These are phyloP conservation scores for Alternaria longipes DNA, from an alignment of 2,329 filamentous ascomycete species.

Conservation along the genomic window DNA sequence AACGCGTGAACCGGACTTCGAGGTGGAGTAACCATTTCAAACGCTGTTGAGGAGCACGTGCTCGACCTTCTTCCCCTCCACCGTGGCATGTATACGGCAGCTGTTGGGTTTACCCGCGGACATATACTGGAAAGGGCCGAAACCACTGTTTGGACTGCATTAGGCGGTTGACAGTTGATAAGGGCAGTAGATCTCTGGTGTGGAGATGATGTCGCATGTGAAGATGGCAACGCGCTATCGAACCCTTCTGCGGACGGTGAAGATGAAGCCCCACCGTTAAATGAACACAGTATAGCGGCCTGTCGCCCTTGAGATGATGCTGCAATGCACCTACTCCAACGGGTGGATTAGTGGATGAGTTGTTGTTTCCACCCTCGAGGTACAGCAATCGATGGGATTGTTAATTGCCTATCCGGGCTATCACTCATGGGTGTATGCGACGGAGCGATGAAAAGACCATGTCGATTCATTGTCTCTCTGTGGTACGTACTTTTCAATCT, in stretches of 20 bases:
- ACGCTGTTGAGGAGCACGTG: slow-evolving; percentile 29
- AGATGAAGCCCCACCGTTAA: neutral
- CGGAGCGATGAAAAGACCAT: neutral
- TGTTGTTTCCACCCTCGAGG: neutral
- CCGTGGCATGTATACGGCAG: neutral
- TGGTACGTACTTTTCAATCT: neutral
- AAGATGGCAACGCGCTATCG: slow-evolving; percentile 1
- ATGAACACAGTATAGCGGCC: neutral
- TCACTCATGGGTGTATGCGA: neutral
- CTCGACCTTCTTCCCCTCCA: slow-evolving; percentile 10
- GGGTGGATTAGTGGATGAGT: neutral
- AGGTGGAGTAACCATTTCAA: neutral
- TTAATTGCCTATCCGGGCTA: neutral
- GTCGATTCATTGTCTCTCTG: neutral
- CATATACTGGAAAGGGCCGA: slow-evolving; percentile 1
- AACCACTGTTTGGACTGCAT: neutral
- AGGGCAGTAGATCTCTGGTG: neutral
- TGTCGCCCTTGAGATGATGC: neutral
- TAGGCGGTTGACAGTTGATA: neutral
- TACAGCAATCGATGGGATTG: neutral
- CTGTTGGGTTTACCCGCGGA: slow-evolving; percentile 1
- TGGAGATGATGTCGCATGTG: slow-evolving; percentile 8
- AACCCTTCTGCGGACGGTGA: slow-evolving; percentile 1
- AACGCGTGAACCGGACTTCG: slow-evolving; percentile 21
- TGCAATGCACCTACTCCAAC: neutral